phyloP scores from a whole-genome alignment of 345 rosid species.

The Bruguiera sexangula region DNA sequence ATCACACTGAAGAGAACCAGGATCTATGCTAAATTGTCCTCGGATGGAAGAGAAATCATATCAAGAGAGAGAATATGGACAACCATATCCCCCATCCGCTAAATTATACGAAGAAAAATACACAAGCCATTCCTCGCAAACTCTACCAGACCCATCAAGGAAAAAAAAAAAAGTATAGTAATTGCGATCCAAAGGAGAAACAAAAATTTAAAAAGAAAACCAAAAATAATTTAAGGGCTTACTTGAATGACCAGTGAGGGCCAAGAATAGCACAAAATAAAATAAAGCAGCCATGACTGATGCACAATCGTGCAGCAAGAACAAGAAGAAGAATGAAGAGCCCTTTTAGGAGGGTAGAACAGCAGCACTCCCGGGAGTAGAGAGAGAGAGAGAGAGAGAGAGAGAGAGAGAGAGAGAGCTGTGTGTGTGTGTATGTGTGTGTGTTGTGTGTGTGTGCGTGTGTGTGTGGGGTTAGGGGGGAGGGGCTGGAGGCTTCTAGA shows the following conservation, averaged over 20 bases:
- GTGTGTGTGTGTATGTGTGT: too few species aligned
- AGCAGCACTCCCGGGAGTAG: neutral
- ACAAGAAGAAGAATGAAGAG: conserved; percentile 8
- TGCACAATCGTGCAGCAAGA: conserved; percentile 15
- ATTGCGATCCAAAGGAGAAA: too few species aligned
- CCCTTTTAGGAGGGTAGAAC: neutral
- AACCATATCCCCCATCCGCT: too few species aligned
- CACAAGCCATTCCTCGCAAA: neutral
- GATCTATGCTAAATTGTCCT: too few species aligned
- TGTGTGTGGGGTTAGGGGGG: too few species aligned
- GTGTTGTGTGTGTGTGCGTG: too few species aligned
- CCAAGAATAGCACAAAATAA: conserved; percentile 43
- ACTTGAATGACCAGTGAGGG: conserved; percentile 64
- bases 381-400: neutral
- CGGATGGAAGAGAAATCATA: too few species aligned
- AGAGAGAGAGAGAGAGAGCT: neutral
- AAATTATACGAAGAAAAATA: neutral
- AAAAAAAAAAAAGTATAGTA: neutral
- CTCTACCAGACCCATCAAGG: neutral
- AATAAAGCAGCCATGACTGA: conserved; percentile 52
- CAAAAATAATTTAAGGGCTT: conserved; percentile 25
- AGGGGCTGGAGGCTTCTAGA: too few species aligned
- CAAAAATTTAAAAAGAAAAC: neutral
- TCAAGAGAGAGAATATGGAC: neutral
- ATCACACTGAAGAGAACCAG: too few species aligned